phyloP scores from a whole-genome alignment of 345 rosid genomes.

The Orychophragmus violaceus region DNA sequence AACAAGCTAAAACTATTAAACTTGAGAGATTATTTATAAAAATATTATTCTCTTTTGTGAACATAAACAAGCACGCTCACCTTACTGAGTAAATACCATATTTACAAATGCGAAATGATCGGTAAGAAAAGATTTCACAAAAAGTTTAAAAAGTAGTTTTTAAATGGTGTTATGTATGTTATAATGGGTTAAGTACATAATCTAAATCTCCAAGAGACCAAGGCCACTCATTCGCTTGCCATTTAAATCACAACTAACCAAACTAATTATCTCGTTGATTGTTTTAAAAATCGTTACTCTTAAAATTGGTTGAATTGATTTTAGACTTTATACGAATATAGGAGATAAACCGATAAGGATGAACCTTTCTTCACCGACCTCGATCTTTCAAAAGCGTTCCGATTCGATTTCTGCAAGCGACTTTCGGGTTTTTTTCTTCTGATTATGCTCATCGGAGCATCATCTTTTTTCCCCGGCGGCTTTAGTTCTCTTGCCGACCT shows the following conservation, averaged over 20 bases:
- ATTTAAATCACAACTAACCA: slow-evolving; percentile 19
- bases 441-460: too few species aligned
- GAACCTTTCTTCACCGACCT: too few species aligned
- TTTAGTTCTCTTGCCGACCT: too few species aligned
- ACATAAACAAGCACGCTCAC: not conserved
- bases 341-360: too few species aligned
- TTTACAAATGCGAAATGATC: not conserved
- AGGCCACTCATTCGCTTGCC: slow-evolving; percentile 10
- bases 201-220: not conserved
- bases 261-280: not conserved
- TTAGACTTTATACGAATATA: not conserved
- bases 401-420: too few species aligned
- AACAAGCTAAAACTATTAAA: not conserved
- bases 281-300: too few species aligned
- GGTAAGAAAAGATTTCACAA: not conserved
- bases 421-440: too few species aligned
- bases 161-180: not conserved
- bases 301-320: not conserved
- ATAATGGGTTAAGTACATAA: not conserved
- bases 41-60: not conserved
- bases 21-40: not conserved
- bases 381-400: too few species aligned
- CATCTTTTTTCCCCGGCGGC: too few species aligned
- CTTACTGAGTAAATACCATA: not conserved
- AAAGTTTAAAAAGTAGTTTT: not conserved